phyloP scores from a whole-genome alignment of 2,329 filamentous ascomycete genomes.

The Cordyceps javanica region DNA sequence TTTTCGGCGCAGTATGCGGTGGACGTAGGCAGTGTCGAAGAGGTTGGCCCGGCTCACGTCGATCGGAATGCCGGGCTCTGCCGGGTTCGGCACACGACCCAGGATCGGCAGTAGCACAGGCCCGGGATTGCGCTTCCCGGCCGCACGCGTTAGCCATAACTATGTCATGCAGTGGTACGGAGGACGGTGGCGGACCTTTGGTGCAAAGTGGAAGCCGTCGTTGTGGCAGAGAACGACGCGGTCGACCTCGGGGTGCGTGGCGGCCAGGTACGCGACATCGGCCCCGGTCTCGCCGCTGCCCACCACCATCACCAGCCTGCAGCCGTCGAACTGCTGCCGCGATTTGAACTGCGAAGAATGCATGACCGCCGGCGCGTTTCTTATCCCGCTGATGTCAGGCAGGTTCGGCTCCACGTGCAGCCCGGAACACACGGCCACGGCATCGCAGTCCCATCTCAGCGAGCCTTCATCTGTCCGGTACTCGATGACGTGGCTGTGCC shows the following conservation, averaged over 20 bases:
- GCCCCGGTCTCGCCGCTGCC: constrained; percentile 39
- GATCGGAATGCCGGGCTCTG: constrained; percentile 31
- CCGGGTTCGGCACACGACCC: constrained; percentile 12
- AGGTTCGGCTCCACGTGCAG: constrained; percentile 33
- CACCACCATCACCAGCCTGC: constrained; percentile 35
- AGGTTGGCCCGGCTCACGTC: constrained; percentile 36
- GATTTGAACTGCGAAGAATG: constrained; percentile 39
- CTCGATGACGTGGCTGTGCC: constrained; percentile 9
- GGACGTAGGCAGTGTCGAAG: constrained; percentile 41
- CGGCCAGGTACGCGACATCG: constrained; percentile 35
- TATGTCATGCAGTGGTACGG: neutral
- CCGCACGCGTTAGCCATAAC: neutral
- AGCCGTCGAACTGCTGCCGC: constrained; percentile 30
- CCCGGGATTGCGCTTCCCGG: constrained; percentile 15
- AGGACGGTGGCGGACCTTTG: constrained; percentile 25
- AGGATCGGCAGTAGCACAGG: constrained; percentile 17
- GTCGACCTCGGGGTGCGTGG: constrained; percentile 30
- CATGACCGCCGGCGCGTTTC: constrained; percentile 28
- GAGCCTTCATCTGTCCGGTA: neutral
- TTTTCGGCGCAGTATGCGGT: constrained; percentile 31
- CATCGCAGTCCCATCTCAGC: constrained; percentile 31
- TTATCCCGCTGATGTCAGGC: constrained; percentile 30
- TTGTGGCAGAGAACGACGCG: constrained; percentile 36
- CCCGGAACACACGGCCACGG: constrained; percentile 37
- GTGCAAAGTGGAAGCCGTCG: constrained; percentile 35